Conservation (phyloP, 768 basidiomycete species). For the Rhodotorula graminis region DNA sequence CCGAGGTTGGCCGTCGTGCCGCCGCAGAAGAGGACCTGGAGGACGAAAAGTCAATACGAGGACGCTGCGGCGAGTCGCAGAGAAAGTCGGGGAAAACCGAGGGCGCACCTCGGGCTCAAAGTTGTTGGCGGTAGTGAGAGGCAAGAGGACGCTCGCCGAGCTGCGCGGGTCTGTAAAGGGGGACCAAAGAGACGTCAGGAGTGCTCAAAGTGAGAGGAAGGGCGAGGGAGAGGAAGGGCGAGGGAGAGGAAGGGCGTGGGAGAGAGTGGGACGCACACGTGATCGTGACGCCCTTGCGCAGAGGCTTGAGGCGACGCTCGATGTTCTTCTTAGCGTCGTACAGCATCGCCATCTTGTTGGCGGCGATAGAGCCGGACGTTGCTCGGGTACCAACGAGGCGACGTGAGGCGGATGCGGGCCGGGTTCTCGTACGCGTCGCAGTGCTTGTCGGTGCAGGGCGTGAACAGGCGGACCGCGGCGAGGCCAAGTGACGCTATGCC, state of each 20-base stretch:
- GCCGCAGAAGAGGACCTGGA: slow-evolving; percentile 69
- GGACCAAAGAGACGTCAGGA: too few relatives aligned
- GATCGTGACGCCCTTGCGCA: slow-evolving; percentile 49
- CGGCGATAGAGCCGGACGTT: slow-evolving; percentile 50
- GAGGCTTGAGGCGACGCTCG: slow-evolving; percentile 44
- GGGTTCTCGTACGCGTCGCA: slow-evolving; percentile 77
- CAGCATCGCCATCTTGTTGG: slow-evolving; percentile 52
- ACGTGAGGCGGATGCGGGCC: slow-evolving; percentile 55
- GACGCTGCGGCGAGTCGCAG: too few relatives aligned
- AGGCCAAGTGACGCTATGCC: too few relatives aligned
- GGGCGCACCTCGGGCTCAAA: slow-evolving; percentile 49
- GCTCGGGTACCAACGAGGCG: slow-evolving; percentile 47
- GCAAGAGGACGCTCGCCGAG: slow-evolving; percentile 81
- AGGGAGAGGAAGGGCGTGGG: too few relatives aligned
- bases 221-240: too few relatives aligned
- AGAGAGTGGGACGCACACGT: slow-evolving; percentile 28
- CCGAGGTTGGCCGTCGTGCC: slow-evolving; percentile 50
- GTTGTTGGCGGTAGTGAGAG: slow-evolving; percentile 80
- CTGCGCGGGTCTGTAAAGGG: slow-evolving; percentile 66
- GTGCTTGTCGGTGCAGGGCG: slow-evolving; percentile 51
- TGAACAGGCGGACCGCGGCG: slow-evolving; percentile 66
- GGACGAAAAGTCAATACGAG: too few relatives aligned
- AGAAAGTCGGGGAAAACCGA: too few relatives aligned
- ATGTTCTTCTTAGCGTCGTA: slow-evolving; percentile 58
- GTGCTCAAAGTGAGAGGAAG: too few relatives aligned